Conservation (phyloP, 495 filamentous ascomycete genomes). For the Durotheca rogersii region DNA sequence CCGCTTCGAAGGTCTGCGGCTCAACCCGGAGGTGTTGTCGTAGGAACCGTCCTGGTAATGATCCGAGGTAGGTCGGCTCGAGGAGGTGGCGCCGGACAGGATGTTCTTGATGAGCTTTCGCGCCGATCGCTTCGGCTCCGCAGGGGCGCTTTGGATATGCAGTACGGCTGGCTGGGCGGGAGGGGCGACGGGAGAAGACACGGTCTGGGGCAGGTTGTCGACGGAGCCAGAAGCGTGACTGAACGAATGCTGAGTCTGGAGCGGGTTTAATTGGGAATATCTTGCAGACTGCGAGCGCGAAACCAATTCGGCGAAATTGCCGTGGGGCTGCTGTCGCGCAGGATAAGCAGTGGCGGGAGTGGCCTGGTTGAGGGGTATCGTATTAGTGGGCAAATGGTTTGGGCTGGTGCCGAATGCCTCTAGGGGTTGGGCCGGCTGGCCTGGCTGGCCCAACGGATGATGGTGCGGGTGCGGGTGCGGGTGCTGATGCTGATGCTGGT, state of each 20-base stretch:
- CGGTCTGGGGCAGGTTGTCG: constrained; percentile 42
- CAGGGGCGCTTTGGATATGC: constrained; percentile 39
- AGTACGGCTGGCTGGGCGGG: constrained; percentile 31
- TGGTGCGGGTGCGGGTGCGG: constrained; percentile 29
- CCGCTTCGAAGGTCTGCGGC: constrained; percentile 52
- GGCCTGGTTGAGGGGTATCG: constrained; percentile 38
- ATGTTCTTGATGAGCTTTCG: constrained; percentile 51
- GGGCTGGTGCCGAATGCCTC: constrained; percentile 24
- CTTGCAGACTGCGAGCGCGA: constrained; percentile 40
- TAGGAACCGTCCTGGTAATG: constrained; percentile 43
- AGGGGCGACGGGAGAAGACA: constrained; percentile 33
- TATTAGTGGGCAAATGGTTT: constrained; percentile 32
- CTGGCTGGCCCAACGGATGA: constrained; percentile 24
- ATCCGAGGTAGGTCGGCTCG: constrained; percentile 36
- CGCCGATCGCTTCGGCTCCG: constrained; percentile 45
- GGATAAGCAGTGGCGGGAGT: constrained; percentile 26
- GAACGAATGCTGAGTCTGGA: constrained; percentile 31
- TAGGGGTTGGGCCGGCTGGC: constrained; percentile 16
- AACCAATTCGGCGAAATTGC: constrained; percentile 39
- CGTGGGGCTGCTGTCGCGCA: constrained; percentile 33
- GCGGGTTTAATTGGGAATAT: constrained; percentile 36
- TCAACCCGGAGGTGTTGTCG: constrained; percentile 43
- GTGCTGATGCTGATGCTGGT: constrained; percentile 26
- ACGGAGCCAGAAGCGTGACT: constrained; percentile 37
- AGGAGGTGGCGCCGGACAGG: constrained; percentile 40